These are phyloP conservation scores for Pouteria campechiana DNA, from an alignment of 179 eudicot genomes.

Conservation along the genomic window DNA sequence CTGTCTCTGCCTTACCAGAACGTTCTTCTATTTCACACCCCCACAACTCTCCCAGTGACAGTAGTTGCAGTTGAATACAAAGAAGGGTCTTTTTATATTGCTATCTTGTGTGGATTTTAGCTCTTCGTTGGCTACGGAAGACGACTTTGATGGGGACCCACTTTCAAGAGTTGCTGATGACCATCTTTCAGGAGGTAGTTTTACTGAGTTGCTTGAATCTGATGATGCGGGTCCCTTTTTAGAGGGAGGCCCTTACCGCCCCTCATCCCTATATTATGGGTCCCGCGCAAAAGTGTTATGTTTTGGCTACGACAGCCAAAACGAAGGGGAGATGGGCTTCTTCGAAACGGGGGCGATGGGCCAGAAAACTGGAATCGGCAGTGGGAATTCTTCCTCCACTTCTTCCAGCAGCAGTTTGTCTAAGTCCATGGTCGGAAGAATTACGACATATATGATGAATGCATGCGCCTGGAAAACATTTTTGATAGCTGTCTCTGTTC, in stretches of 20 bases:
- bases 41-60: too few relatives aligned
- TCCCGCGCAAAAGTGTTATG: slow-evolving; percentile 62
- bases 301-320: slow-evolving; percentile 44
- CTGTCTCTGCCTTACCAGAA: too few relatives aligned
- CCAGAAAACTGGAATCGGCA: slow-evolving; percentile 13
- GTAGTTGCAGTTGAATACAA: too few relatives aligned
- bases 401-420: slow-evolving; percentile 6
- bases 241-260: slow-evolving; percentile 5
- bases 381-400: slow-evolving; percentile 15
- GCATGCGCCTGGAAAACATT: neutral
- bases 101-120: neutral
- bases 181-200: slow-evolving; percentile 31
- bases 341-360: slow-evolving; percentile 1
- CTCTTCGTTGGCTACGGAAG: slow-evolving; percentile 30
- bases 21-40: too few relatives aligned
- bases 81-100: slow-evolving; percentile 6
- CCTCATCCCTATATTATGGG: slow-evolving; percentile 11
- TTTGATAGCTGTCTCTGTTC: neutral
- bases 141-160: slow-evolving; percentile 17
- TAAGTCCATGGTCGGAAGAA: slow-evolving; percentile 4
- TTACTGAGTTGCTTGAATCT: slow-evolving; percentile 38
- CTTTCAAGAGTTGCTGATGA: slow-evolving; percentile 30
- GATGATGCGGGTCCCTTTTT: slow-evolving; percentile 14
- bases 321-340: slow-evolving; percentile 4
- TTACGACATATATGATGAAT: neutral